Evolutionary conservation across 495 filamentous ascomycete species (phyloP).

Genomic region (Daldinia vernicosa): DNA sequence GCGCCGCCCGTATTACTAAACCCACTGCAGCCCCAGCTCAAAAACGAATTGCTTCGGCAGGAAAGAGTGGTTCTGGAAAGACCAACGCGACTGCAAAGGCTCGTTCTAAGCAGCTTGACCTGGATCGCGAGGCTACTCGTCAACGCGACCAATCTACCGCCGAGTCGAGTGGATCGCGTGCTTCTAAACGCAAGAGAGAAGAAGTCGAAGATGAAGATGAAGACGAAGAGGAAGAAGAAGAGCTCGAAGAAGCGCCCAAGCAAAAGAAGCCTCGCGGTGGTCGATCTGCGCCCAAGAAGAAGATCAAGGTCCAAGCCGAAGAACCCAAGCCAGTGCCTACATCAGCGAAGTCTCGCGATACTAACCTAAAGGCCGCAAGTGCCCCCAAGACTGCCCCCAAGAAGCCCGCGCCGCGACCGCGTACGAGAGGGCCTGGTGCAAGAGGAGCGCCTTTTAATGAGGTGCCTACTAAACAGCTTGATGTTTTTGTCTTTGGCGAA

Average conservation of each 20-base stretch:
- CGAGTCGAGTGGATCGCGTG: neutral
- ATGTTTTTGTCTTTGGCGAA: constrained; percentile 66
- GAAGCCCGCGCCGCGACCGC: constrained; percentile 18
- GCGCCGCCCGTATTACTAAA: too few relatives aligned
- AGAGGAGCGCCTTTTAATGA: constrained; percentile 50
- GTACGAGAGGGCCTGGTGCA: constrained; percentile 20
- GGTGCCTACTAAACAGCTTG: constrained; percentile 53
- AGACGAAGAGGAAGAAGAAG: constrained; percentile 5
- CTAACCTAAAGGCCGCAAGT: neutral
- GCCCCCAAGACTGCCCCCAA: constrained; percentile 1
- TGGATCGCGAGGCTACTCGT: too few relatives aligned
- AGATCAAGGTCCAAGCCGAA: neutral
- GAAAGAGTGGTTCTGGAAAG: too few relatives aligned
- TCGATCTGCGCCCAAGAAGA: constrained; percentile 3
- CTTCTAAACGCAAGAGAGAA: constrained; percentile 41
- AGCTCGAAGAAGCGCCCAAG: constrained; percentile 7
- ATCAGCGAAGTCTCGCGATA: neutral
- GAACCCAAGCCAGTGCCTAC: neutral
- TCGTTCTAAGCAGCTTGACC: too few relatives aligned
- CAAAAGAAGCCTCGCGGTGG: constrained; percentile 34
- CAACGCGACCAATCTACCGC: too few relatives aligned
- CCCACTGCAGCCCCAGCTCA: too few relatives aligned
- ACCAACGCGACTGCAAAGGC: too few relatives aligned
- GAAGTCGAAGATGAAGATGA: constrained; percentile 27
- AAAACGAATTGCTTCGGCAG: too few relatives aligned